Conservation (phyloP, 176 grass and related monocot genomes). For the Phoenix dactylifera region DNA sequence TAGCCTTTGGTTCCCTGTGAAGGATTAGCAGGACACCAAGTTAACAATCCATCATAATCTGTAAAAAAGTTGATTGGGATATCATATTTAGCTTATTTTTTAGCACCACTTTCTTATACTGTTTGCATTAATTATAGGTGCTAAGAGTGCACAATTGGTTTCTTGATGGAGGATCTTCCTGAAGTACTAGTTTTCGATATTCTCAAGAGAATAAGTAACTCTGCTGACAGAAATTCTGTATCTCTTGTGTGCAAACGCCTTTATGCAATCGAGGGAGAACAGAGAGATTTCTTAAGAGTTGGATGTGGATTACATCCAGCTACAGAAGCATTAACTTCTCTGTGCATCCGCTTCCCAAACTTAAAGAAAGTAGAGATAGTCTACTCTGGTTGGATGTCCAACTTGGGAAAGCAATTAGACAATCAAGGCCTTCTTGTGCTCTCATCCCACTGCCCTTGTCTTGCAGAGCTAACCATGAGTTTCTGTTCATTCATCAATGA, state of each 20-base stretch:
- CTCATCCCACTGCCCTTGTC: conserved; percentile 31
- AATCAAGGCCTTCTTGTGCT: conserved; percentile 37
- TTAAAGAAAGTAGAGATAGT: conserved; percentile 56
- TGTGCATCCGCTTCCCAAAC: conserved; percentile 41
- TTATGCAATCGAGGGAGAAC: conserved; percentile 26
- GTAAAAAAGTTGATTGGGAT: too few relatives aligned
- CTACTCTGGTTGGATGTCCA: conserved; percentile 50
- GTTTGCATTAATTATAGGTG: conserved; percentile 2
- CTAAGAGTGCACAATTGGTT: not conserved
- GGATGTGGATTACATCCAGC: conserved; percentile 32
- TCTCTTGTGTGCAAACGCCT: conserved; percentile 47
- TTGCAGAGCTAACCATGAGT: conserved; percentile 52
- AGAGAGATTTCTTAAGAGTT: conserved; percentile 36
- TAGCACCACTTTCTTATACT: not conserved
- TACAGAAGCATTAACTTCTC: conserved; percentile 27
- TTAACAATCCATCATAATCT: too few relatives aligned
- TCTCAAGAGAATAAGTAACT: conserved; percentile 34
- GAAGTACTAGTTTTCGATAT: conserved; percentile 52
- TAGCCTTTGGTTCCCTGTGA: too few relatives aligned
- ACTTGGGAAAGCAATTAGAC: conserved; percentile 35
- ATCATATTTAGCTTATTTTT: too few relatives aligned
- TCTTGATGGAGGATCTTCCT: conserved; percentile 44
- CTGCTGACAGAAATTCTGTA: conserved; percentile 45
- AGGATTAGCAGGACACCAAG: too few relatives aligned
- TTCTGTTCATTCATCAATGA: conserved; percentile 51